Evolutionary conservation across 768 basidiomycete species (phyloP).

Genomic region (Lepiota venenata): DNA sequence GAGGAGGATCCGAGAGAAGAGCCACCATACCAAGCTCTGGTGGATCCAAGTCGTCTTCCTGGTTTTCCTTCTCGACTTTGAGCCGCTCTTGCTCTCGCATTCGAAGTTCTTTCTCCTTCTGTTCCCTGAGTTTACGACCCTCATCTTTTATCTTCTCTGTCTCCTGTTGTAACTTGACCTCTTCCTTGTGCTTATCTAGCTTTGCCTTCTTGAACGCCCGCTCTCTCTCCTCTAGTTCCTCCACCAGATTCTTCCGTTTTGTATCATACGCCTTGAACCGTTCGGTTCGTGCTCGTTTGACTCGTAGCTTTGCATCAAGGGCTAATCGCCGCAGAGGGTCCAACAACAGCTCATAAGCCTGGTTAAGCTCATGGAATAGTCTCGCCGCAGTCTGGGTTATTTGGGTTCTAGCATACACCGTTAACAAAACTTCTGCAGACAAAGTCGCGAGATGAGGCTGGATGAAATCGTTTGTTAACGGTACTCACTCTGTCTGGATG

Average conservation of each 20-base stretch:
- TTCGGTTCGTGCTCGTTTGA: conserved; percentile 63
- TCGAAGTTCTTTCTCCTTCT: conserved; percentile 52
- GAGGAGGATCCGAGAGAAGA: background rate
- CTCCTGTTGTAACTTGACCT: conserved; percentile 50
- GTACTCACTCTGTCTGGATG: conserved; percentile 78
- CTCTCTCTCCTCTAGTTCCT: conserved; percentile 79
- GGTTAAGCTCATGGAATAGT: conserved; percentile 83
- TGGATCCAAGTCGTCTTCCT: conserved; percentile 43
- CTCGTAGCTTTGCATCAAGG: conserved; percentile 74
- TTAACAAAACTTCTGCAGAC: conserved; percentile 9
- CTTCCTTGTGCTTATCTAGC: conserved; percentile 58
- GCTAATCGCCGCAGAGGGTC: conserved; percentile 78
- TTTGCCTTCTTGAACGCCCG: conserved; percentile 71
- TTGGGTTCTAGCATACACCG: conserved; percentile 54
- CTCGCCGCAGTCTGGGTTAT: conserved; percentile 81
- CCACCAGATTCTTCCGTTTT: conserved; percentile 71
- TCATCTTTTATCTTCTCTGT: conserved; percentile 75
- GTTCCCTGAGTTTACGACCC: conserved; percentile 64
- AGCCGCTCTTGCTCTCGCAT: conserved; percentile 37
- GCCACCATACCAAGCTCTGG: conserved; percentile 49
- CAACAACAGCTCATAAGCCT: conserved; percentile 76
- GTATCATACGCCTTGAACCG: conserved; percentile 68
- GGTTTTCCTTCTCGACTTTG: conserved; percentile 24
- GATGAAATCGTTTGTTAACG: background rate
- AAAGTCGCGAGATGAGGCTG: background rate